phyloP scores from a whole-genome alignment of 169 alveolate genomes.

The Ichthyophthirius multifiliis region DNA sequence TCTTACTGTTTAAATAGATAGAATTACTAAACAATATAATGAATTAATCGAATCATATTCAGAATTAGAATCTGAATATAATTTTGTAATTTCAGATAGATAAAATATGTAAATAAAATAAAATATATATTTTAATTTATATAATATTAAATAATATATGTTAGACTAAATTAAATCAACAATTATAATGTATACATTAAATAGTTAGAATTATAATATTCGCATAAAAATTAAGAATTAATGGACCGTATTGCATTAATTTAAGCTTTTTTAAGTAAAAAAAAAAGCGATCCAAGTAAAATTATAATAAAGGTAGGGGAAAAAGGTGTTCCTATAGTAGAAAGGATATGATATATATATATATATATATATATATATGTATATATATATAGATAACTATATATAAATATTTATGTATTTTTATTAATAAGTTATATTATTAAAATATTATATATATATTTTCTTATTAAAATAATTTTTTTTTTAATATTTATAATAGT shows the following conservation, averaged over 20 bases:
- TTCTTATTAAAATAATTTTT: too few species aligned
- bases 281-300: neutral
- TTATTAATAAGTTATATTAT: too few species aligned
- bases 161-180: neutral
- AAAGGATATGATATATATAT: neutral
- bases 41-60: neutral
- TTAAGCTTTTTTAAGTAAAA: neutral
- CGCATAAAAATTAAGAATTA: neutral
- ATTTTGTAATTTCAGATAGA: neutral
- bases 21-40: neutral
- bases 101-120: neutral
- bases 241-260: neutral
- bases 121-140: too few species aligned
- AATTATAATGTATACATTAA: neutral
- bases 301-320: neutral
- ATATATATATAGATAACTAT: too few species aligned
- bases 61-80: neutral
- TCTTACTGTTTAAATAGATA: neutral
- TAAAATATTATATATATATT: too few species aligned
- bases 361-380: too few species aligned
- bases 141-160: neutral
- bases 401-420: too few species aligned
- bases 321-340: neutral
- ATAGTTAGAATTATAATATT: neutral
- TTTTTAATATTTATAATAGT: too few species aligned